Evolutionary conservation across 805 yeast species (phyloP), one percentile per base, ranked within the genome.

Genomic region (Metschnikowia lunata): DNA sequence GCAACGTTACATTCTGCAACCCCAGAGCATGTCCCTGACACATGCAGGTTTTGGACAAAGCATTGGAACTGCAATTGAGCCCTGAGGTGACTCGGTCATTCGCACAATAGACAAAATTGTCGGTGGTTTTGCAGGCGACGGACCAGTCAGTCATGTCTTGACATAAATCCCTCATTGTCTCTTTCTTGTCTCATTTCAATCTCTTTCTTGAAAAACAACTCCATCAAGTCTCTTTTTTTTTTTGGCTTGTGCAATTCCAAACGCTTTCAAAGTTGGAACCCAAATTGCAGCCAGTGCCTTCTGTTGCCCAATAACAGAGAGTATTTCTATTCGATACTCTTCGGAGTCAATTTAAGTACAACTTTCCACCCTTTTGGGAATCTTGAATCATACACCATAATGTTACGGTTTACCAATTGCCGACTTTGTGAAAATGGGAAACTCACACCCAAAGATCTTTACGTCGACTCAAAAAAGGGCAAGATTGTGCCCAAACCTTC

Each of bases 371-470:
- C 23, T 18, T 18, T 18, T 18, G 23, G 5, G 3, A 18, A 18
- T 18, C 23, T 18, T 18, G 23, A 18, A 18, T 5, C 5, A 3
- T 18, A 18, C 23, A 18, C 23, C 23, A 18, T 18, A 36, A 44
- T 51, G 45, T 57, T 71, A 12, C 61, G 53, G 47, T 67, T 71
- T 50, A 70, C 73, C 34, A 72, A 73, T 51, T 65, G 76, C 55
- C 58, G 64, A 36, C 63, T 73, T 39, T 64, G 73, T 43, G 77
- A 72, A 46, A 62, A 66, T 41, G 78, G 77, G 9, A 54, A 50
- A 39, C 55, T 71, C 26, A 48, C 52, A 39, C 45, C 55, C 32
- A 60, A 58, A 29, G 79, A 74, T 43, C 61, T 78, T 30, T 76
- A 63, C 56, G 63, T 76, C 23, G 72, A 78, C 57, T 55, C 64